Evolutionary conservation across 371 early-diverging fungal species (phyloP), one percentile per base, ranked within the genome.

Genomic region (Mortierella sp.): DNA sequence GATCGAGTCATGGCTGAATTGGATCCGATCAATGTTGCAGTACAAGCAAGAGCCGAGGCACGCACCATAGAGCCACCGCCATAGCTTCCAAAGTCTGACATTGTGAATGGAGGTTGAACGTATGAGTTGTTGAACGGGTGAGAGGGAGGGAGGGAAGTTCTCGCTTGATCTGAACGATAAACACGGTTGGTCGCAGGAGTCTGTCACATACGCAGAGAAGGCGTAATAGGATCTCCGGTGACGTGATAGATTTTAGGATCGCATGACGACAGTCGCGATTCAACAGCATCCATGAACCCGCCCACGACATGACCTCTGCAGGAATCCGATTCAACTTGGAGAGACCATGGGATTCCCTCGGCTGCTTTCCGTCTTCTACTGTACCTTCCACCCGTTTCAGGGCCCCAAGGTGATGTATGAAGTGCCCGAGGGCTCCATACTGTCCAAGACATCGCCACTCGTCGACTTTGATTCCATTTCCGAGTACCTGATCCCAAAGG

Each of bases 401-500:
- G 96, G 96, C 1, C 93, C 94, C 3, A 86, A 88, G 50, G 92
- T 95, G n/a, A 82, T 88, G 17, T 94, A 87, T 72, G 91, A 94
- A 78, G 90, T 93, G 0, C 94, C 95, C 6, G 94, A 94, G 63
- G 92, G 92, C 29, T 89, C 92, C 19, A 85, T 92, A 5, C 71
- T 76, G 10, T 70, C 81, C 29, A 78, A 68, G 52, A 58, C 60
- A 1, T 82, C 84, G 43, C 83, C 85, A 2, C 78, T 88, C 14
- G 85, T 95, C 34, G 91, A 93, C 77, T 94, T 96, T 69, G 93
- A 94, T 60, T 83, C 90, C n/a, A 90, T 94, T 49, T 88, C 90
- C n/a, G 94, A 94, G 59, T 94, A 90, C 60, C 86, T 95, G 54
- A 95, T 96, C 53, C 95, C 96, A 1, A 94, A 95, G 66, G 85